Evolutionary conservation across 176 grass and related monocot genomes (phyloP), one percentile per base, ranked within the genome.

Genomic region (Juncus inflexus): DNA sequence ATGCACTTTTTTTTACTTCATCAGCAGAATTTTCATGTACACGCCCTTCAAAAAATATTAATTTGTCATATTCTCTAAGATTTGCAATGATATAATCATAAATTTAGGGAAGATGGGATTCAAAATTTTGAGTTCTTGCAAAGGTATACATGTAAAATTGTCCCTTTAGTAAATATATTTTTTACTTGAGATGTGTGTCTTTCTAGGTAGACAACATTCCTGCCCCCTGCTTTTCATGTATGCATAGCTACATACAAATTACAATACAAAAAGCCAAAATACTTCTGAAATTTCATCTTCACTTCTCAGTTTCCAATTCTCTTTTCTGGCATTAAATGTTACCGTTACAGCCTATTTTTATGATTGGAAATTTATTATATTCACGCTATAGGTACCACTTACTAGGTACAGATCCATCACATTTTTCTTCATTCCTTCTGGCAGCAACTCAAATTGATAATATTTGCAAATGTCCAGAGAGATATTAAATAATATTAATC

Each of bases 131-230:
- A n/a, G 3, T 15, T 9, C 2, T 6, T 47, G 43, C 43, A 47
- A 47, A 9, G 43, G 43, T 47, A 9, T 47, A 47, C 9, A 47
- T 9, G 9, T 47, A 47, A 47, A 47, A 47, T 47, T 47, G 9
- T 6, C 43, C 43, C 43, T 47, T 47, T 47, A 6, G 43, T 5
- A 47, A 47, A 28, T 28, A 1, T 28, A 28, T 39, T 61, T 12
- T 61, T 12, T 5, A 9, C 5, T 14, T 12, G 15, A 51, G 42
- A 9, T 3, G 35, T 8, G 14, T 38, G 65, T 68, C 65, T 68
- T 68, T 68, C 65, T 68, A 68, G 65, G 52, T 55, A 55, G 14
- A 54, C 65, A 68, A 68, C 35, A 9, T 68, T 55, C 65, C 38
- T 3, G 36, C 45, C 12, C 52, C 12, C 5, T 68, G 14, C 35